Conservation (phyloP, 2,329 filamentous ascomycete genomes). For the Sclerotinia spermophila region DNA sequence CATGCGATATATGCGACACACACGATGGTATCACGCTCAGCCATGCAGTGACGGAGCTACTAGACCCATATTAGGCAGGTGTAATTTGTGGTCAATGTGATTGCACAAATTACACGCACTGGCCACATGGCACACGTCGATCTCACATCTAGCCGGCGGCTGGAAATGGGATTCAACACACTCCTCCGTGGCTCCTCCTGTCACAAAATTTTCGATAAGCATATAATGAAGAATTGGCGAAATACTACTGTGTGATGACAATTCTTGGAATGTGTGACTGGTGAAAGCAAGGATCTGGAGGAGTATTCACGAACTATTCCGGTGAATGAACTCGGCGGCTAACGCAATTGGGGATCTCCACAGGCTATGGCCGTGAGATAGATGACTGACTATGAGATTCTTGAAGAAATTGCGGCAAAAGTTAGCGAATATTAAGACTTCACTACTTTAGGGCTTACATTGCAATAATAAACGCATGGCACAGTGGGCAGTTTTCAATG, state of each 20-base stretch:
- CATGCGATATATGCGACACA: background rate
- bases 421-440: background rate
- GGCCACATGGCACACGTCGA: slow-evolving; percentile 1
- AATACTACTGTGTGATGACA: background rate
- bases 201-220: background rate
- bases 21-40: background rate
- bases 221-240: background rate
- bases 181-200: slow-evolving; percentile 5
- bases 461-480: background rate
- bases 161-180: background rate
- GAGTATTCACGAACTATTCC: background rate
- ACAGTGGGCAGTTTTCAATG: background rate
- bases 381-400: background rate
- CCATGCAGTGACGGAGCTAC: background rate
- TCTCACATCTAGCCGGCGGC: background rate
- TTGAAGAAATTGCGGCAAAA: background rate
- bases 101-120: background rate
- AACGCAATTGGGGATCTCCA: background rate
- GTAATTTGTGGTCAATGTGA: background rate
- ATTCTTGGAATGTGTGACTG: background rate
- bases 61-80: background rate
- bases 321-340: background rate
- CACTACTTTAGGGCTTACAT: background rate
- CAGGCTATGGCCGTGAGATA: background rate
- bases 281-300: background rate